Evolutionary conservation across 2,329 filamentous ascomycete genomes (phyloP).

Genomic region (Plectosphaerella cucumerina): DNA sequence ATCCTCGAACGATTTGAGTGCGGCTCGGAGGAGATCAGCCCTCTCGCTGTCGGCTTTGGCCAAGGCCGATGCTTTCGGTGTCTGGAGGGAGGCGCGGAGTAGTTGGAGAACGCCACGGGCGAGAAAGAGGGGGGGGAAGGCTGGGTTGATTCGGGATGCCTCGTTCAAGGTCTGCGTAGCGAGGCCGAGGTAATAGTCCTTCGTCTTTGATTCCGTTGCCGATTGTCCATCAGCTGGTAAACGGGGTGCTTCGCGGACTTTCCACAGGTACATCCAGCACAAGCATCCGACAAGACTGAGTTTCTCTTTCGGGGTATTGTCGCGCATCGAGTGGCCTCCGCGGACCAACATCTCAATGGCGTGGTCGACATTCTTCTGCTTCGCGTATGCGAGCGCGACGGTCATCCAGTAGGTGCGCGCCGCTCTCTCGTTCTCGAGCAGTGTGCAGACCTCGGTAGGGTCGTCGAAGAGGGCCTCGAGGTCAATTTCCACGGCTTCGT

Average conservation of each 20-base stretch:
- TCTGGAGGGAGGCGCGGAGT: conserved; percentile 79
- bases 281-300: conserved; percentile 79
- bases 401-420: conserved; percentile 95
- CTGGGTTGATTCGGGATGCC: conserved; percentile 88
- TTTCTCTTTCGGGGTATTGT: conserved; percentile 72
- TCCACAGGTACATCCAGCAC: conserved; percentile 88
- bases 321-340: conserved; percentile 67
- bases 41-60: conserved; percentile 66
- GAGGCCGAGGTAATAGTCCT: conserved; percentile 86
- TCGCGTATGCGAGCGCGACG: conserved; percentile 94
- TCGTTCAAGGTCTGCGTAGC: conserved; percentile 94
- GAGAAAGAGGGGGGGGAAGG: conserved; percentile 85
- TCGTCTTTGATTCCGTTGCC: conserved; percentile 75
- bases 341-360: conserved; percentile 70
- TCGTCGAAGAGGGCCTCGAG: conserved; percentile 89
- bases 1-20: conserved; percentile 92
- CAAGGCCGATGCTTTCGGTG: conserved; percentile 64
- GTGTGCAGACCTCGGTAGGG: conserved; percentile 87
- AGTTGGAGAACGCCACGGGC: conserved; percentile 87
- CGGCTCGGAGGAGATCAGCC: conserved; percentile 76
- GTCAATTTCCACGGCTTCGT: conserved; percentile 85
- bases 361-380: conserved; percentile 89
- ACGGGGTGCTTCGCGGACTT: conserved; percentile 74
- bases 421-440: conserved; percentile 91
- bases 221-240: conserved; percentile 58